These are phyloP conservation scores for Chlamydomonas applanata DNA, from an alignment of 139 green algal genomes.

Conservation along the genomic window DNA sequence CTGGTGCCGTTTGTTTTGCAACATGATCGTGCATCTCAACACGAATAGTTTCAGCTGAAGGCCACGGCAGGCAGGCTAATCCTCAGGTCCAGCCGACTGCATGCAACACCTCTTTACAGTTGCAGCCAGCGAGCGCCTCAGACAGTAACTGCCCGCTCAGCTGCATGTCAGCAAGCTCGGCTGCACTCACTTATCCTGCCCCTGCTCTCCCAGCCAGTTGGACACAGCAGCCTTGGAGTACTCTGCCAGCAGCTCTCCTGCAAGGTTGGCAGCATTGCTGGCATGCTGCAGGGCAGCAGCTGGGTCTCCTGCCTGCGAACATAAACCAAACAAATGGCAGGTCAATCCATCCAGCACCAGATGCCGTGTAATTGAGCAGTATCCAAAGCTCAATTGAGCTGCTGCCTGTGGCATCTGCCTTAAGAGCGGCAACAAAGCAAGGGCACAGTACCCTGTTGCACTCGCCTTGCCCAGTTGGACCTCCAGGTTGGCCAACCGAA, in stretches of 20 bases:
- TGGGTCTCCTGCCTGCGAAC: slow-evolving; percentile 4
- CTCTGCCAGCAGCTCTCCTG: slow-evolving; percentile 14
- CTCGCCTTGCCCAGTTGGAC: slow-evolving; percentile 4
- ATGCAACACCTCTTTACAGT: neutral
- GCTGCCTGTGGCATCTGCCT: too few relatives aligned
- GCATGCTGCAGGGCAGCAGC: slow-evolving; percentile 7
- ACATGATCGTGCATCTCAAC: too few relatives aligned
- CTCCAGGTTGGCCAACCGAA: slow-evolving; percentile 20
- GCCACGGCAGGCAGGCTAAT: too few relatives aligned
- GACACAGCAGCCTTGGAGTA: neutral
- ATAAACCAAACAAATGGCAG: too few relatives aligned
- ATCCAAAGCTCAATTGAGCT: too few relatives aligned
- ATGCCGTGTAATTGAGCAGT: too few relatives aligned
- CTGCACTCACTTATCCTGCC: neutral
- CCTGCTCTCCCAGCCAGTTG: neutral
- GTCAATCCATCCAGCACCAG: too few relatives aligned
- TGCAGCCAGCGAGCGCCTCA: neutral
- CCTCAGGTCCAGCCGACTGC: too few relatives aligned
- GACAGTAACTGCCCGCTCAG: neutral
- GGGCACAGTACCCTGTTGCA: too few relatives aligned
- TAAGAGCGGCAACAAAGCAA: too few relatives aligned
- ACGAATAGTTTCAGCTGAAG: too few relatives aligned
- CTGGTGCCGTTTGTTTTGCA: neutral
- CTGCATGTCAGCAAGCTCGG: neutral
- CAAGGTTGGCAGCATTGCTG: slow-evolving; percentile 8